Conservation (phyloP, 1,284 basidiomycete species). For the Coniferiporia weirii region DNA sequence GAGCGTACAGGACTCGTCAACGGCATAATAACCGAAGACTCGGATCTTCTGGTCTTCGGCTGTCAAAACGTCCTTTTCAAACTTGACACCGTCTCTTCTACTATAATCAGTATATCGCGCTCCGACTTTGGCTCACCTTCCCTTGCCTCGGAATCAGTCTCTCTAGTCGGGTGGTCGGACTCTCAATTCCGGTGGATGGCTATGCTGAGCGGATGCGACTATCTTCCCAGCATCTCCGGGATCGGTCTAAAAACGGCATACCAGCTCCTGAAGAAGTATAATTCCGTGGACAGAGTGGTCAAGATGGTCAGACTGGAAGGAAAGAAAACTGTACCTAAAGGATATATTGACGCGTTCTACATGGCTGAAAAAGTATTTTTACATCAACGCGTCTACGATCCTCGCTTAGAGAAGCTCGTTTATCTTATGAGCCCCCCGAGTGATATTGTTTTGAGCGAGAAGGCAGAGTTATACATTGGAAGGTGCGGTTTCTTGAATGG, state of each 20-base stretch:
- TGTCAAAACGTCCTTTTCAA: conserved; percentile 86
- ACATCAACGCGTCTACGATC: conserved; percentile 92
- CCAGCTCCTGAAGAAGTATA: conserved; percentile 75
- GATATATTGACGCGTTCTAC: conserved; percentile 69
- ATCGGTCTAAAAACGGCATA: conserved; percentile 96
- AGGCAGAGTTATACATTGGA: conserved; percentile 64
- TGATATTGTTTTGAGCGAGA: conserved; percentile 29
- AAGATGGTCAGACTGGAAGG: conserved; percentile 79
- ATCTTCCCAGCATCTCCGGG: conserved; percentile 89
- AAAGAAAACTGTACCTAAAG: conserved; percentile 73
- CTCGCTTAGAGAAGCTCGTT: conserved; percentile 57
- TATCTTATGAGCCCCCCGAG: conserved; percentile 58
- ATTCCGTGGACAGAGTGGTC: conserved; percentile 85
- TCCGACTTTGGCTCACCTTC: conserved; percentile 69
- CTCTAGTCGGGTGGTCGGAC: conserved; percentile 86
- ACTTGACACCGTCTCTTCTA: conserved; percentile 68
- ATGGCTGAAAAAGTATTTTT: conserved; percentile 91
- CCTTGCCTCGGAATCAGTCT: conserved; percentile 54
- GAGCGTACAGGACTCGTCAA: conserved; percentile 83
- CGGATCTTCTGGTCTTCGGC: conserved; percentile 96
- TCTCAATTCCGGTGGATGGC: conserved; percentile 92
- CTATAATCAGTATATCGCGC: conserved; percentile 78
- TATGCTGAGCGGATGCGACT: conserved; percentile 97
- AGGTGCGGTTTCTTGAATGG: conserved; percentile 41
- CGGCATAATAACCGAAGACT: conserved; percentile 96